Evolutionary conservation across 805 yeast species (phyloP).

Genomic region (Saturnispora saitoi): DNA sequence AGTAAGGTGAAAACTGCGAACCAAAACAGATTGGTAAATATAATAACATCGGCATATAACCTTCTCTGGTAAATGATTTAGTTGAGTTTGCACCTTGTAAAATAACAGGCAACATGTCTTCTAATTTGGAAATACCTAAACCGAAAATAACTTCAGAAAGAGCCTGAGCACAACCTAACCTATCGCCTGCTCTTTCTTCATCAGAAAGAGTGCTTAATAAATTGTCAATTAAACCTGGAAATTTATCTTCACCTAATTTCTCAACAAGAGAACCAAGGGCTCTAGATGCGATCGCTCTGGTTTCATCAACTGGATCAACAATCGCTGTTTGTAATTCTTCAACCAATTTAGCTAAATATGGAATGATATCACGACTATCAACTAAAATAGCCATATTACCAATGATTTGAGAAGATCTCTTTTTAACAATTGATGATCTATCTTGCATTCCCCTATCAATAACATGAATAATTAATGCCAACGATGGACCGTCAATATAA

Average conservation of each 20-base stretch:
- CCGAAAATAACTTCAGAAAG: slow-evolving; percentile 91
- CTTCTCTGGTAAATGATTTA: slow-evolving; percentile 75
- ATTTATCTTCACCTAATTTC: slow-evolving; percentile 89
- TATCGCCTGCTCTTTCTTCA: slow-evolving; percentile 74
- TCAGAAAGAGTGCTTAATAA: slow-evolving; percentile 70
- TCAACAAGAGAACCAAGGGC: slow-evolving; percentile 95
- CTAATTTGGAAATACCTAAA: slow-evolving; percentile 78
- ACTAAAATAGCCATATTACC: slow-evolving; percentile 98
- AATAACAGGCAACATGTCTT: slow-evolving; percentile 77
- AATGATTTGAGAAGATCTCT: slow-evolving; percentile 94
- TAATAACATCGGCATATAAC: slow-evolving; percentile 81
- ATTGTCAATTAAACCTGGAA: slow-evolving; percentile 85
- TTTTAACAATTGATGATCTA: slow-evolving; percentile 85
- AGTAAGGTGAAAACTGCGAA: slow-evolving; percentile 80
- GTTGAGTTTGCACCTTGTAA: slow-evolving; percentile 59
- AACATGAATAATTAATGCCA: slow-evolving; percentile 90
- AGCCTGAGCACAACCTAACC: slow-evolving; percentile 96
- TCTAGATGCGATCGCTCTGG: slow-evolving; percentile 95
- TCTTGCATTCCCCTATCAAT: slow-evolving; percentile 93
- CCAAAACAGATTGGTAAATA: slow-evolving; percentile 95
- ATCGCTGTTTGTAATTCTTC: slow-evolving; percentile 83
- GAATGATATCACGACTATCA: slow-evolving; percentile 75
- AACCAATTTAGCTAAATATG: slow-evolving; percentile 71
- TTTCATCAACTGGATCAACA: slow-evolving; percentile 97
- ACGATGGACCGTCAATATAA: slow-evolving; percentile 95